Conservation (phyloP, 805 yeast genomes). For the Saturnispora serradocipensis region DNA sequence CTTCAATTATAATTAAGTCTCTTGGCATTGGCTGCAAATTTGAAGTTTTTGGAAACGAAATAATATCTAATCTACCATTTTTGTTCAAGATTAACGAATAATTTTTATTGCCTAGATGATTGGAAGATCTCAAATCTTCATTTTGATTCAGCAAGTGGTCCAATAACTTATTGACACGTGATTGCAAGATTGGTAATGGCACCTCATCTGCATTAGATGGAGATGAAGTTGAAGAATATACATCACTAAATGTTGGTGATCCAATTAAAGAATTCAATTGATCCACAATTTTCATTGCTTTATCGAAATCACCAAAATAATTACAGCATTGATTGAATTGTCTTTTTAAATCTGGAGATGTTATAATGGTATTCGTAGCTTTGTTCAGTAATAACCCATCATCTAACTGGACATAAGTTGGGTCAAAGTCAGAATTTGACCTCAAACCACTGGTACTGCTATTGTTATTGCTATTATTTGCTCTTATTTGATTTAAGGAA, state of each 20-base stretch:
- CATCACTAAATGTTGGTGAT: conserved; percentile 1
- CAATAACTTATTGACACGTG: conserved; percentile 26
- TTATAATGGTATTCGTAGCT: conserved; percentile 39
- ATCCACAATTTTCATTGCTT: conserved; percentile 32
- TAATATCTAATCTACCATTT: conserved; percentile 48
- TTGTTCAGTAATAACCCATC: conserved; percentile 54
- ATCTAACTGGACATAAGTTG: conserved; percentile 34
- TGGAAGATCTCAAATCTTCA: conserved; percentile 32
- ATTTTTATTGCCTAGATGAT: conserved; percentile 25
- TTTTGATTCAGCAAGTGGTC: conserved; percentile 35
- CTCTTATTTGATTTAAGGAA: conserved; percentile 1
- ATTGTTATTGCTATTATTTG: neutral
- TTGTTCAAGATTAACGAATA: conserved; percentile 30
- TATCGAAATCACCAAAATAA: conserved; percentile 44
- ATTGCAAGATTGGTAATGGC: conserved; percentile 15
- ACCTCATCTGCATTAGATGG: conserved; percentile 2
- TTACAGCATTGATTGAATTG: conserved; percentile 39
- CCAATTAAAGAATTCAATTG: conserved; percentile 26
- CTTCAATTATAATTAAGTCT: conserved; percentile 72
- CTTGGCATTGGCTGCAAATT: conserved; percentile 47
- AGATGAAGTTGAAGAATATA: neutral
- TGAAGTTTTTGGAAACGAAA: conserved; percentile 57
- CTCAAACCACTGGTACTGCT: neutral
- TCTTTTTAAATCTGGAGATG: conserved; percentile 47
- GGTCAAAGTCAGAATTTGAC: conserved; percentile 11